Evolutionary conservation across 306 rosid genomes (phyloP).

Genomic region (Cucurbita ficifolia): DNA sequence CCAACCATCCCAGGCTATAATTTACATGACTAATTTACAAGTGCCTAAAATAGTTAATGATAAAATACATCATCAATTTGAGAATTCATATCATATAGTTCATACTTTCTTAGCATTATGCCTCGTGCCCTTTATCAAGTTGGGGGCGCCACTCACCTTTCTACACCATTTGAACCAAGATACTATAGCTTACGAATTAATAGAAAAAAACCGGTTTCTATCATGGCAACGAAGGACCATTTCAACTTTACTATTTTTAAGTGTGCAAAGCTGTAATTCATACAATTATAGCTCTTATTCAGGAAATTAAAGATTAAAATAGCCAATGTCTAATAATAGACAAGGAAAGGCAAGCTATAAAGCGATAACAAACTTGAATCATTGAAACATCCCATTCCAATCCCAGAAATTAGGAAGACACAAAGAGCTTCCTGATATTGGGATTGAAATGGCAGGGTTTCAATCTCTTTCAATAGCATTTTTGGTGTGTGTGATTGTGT

Average conservation of each 20-base stretch:
- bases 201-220: not conserved
- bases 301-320: conserved; percentile 1
- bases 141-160: no score
- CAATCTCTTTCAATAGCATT: conserved; percentile 17
- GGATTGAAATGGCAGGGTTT: conserved; percentile 23
- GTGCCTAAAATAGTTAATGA: not conserved
- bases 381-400: conserved; percentile 7
- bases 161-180: no score
- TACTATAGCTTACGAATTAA: no score
- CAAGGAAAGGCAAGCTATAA: conserved; percentile 15
- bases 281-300: not conserved
- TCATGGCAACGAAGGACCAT: not conserved
- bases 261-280: no score
- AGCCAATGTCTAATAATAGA: not conserved
- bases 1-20: not conserved
- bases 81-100: no score
- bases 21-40: not conserved
- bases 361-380: conserved; percentile 14
- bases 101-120: no score
- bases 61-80: not conserved
- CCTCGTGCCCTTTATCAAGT: no score
- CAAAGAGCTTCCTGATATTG: not conserved
- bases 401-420: not conserved
- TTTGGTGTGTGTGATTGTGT: conserved; percentile 18
- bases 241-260: no score